These are phyloP conservation scores for Draba incana DNA, from an alignment of 345 rosid species.

Conservation along the genomic window DNA sequence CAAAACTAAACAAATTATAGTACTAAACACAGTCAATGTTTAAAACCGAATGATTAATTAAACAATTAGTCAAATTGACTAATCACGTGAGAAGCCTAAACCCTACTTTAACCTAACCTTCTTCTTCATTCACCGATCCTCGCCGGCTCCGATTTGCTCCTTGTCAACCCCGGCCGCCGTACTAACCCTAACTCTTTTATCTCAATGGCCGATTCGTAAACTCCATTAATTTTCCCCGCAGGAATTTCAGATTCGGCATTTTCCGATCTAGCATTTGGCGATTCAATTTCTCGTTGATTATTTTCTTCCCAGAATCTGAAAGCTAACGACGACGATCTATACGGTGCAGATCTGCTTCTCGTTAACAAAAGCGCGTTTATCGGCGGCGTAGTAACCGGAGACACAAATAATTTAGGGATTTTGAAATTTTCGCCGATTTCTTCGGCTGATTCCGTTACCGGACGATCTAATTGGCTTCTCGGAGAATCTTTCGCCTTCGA, in stretches of 20 bases:
- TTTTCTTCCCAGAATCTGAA: conserved; percentile 80
- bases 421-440: conserved; percentile 26
- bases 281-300: conserved; percentile 43
- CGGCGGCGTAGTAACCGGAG: conserved; percentile 62
- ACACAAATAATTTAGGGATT: conserved; percentile 40
- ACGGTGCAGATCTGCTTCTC: conserved; percentile 89
- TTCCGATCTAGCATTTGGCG: conserved; percentile 35
- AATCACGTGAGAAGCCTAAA: conserved; percentile 41
- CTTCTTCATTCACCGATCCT: conserved; percentile 60
- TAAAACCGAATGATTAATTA: conserved; percentile 19
- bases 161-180: conserved; percentile 50
- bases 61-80: conserved; percentile 27
- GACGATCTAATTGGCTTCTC: conserved; percentile 39
- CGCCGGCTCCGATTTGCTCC: conserved; percentile 94
- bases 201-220: conserved; percentile 28
- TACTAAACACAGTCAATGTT: conserved; percentile 3
- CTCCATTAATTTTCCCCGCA: conserved; percentile 1
- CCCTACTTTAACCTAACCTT: conserved; percentile 66
- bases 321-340: conserved; percentile 80
- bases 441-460: conserved; percentile 33
- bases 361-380: conserved; percentile 68
- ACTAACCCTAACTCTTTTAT: conserved; percentile 17
- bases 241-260: conserved; percentile 10
- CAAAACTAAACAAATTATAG: not conserved
- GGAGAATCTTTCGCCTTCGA: conserved; percentile 40